A percentile compares a stretch with the other conserved stretches of the same genome.
Conservation (phyloP, 805 yeast genomes). For the Sugiyamaella boreocaroliniensis region DNA sequence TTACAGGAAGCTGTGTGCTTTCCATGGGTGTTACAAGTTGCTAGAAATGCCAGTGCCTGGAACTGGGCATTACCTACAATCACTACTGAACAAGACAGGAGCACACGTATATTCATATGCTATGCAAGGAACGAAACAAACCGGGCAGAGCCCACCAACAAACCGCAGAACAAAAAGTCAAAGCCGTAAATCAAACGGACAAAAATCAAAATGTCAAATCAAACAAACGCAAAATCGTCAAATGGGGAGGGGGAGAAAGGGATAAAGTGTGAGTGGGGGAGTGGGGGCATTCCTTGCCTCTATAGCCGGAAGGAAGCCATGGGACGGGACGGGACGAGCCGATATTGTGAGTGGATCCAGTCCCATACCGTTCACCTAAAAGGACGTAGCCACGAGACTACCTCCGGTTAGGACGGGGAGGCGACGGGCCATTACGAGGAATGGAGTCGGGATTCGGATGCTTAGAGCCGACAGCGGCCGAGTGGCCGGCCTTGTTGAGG, state of each 20-base stretch:
- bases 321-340: too few species aligned
- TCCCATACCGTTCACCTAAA: too few species aligned
- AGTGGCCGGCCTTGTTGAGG: constrained; percentile 42
- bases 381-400: background rate
- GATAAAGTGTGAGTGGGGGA: too few species aligned
- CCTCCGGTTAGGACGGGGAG: background rate
- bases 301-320: background rate
- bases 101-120: background rate
- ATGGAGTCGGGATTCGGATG: constrained; percentile 25
- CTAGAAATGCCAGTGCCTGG: too few species aligned
- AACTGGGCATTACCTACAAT: too few species aligned
- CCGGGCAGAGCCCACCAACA: background rate
- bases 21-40: too few species aligned
- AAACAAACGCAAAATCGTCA: background rate
- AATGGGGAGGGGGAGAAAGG: background rate
- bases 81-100: background rate
- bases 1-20: too few species aligned
- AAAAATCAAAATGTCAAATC: background rate
- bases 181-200: background rate
- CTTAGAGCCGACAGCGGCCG: constrained; percentile 26
- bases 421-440: constrained; percentile 14
- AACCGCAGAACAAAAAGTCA: background rate
- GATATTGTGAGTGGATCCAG: too few species aligned
- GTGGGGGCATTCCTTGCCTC: background rate
- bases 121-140: constrained; percentile 1